Conservation (phyloP, 2,329 filamentous ascomycete genomes). For the Alternaria metachromatica region DNA sequence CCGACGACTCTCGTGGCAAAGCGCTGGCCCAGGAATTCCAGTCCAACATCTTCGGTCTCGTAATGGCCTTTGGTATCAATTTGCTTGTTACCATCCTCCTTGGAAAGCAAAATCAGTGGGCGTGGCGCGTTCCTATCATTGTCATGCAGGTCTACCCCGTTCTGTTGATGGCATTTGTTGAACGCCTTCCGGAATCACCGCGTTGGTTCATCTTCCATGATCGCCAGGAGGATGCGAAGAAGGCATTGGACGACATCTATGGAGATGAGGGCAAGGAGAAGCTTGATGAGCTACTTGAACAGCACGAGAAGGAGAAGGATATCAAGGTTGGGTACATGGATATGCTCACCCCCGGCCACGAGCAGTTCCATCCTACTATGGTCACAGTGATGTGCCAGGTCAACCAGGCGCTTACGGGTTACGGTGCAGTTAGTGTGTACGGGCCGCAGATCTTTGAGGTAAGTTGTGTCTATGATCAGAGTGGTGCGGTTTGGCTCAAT, state of each 20-base stretch:
- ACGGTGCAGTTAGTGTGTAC: slow-evolving; percentile 67
- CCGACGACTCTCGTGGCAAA: slow-evolving; percentile 64
- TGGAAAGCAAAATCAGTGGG: slow-evolving; percentile 65
- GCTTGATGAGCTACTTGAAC: slow-evolving; percentile 59
- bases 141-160: slow-evolving; percentile 67
- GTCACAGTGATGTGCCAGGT: slow-evolving; percentile 69
- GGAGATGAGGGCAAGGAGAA: slow-evolving; percentile 58
- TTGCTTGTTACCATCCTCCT: slow-evolving; percentile 60
- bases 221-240: slow-evolving; percentile 58
- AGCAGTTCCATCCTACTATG: slow-evolving; percentile 67
- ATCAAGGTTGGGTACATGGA: slow-evolving; percentile 60
- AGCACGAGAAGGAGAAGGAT: slow-evolving; percentile 58
- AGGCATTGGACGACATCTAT: slow-evolving; percentile 58
- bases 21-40: slow-evolving; percentile 69
- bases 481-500: neutral
- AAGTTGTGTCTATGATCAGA: slow-evolving; percentile 1
- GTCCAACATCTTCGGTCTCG: slow-evolving; percentile 67
- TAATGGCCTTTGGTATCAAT: slow-evolving; percentile 68
- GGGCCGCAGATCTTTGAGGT: slow-evolving; percentile 68
- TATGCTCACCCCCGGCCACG: slow-evolving; percentile 62
- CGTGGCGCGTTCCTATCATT: slow-evolving; percentile 67
- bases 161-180: slow-evolving; percentile 60
- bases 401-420: slow-evolving; percentile 66
- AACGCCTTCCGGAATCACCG: slow-evolving; percentile 63
- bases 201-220: slow-evolving; percentile 64